Percentiles rank a stretch among this genome's conserved stretches.
Evolutionary conservation across 225 moss, liverwort and hornwort species (phyloP).

Genomic region (Straminergon stramineum): DNA sequence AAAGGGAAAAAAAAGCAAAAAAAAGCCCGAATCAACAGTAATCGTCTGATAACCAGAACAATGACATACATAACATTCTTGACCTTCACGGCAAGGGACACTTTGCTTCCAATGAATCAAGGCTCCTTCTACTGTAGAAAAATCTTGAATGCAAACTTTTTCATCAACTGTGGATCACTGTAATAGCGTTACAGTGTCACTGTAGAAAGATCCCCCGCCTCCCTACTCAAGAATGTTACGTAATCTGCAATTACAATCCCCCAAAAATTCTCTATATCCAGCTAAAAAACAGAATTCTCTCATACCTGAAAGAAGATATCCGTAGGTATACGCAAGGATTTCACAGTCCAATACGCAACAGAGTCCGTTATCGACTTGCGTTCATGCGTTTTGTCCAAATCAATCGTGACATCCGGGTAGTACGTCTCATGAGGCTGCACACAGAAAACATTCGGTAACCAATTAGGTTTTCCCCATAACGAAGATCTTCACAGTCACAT

Average conservation of each 20-base stretch:
- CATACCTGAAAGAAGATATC: conserved; percentile 74
- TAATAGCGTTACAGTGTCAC: background rate
- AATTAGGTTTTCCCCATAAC: background rate
- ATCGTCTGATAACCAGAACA: background rate
- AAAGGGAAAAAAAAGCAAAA: too few relatives aligned
- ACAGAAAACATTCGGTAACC: background rate
- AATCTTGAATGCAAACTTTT: too few relatives aligned
- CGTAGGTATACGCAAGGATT: conserved; percentile 45
- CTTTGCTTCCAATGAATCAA: background rate
- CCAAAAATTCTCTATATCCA: background rate
- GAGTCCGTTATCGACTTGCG: conserved; percentile 40
- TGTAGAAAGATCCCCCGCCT: background rate
- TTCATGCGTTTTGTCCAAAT: conserved; percentile 45
- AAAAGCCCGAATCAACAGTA: background rate
- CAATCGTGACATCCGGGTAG: conserved; percentile 33
- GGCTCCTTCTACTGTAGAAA: background rate
- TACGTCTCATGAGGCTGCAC: conserved; percentile 78
- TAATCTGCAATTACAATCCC: background rate
- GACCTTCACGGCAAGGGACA: background rate
- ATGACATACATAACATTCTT: background rate
- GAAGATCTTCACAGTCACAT: background rate
- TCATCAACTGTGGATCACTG: background rate
- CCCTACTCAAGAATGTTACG: background rate
- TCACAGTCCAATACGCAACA: conserved; percentile 55
- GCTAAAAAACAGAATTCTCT: background rate